phyloP scores from a whole-genome alignment of 2,329 filamentous ascomycete species.

The Neopestalotiopsis clavispora region DNA sequence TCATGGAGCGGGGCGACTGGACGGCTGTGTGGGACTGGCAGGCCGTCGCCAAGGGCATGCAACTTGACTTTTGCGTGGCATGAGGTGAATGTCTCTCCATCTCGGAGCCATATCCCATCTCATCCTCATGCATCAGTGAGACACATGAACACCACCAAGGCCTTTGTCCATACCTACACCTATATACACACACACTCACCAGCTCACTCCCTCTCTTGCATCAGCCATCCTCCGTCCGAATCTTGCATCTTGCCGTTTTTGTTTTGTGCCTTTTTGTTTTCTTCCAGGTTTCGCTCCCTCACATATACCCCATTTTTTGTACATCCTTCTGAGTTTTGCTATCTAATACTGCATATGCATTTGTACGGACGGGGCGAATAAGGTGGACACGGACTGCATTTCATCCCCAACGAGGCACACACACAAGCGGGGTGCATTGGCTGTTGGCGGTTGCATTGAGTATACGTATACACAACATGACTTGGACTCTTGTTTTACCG shows the following conservation, averaged over 20 bases:
- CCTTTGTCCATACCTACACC: not conserved
- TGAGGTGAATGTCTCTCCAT: conserved; percentile 20
- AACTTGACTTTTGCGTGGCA: conserved; percentile 60
- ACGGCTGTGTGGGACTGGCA: conserved; percentile 69
- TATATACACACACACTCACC: not conserved
- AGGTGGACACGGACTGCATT: not conserved
- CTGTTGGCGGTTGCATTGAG: too few species aligned
- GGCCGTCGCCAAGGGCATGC: conserved; percentile 55
- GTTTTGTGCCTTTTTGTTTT: not conserved
- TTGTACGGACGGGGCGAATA: not conserved
- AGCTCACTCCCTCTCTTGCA: not conserved
- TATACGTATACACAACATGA: too few species aligned
- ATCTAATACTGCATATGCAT: not conserved
- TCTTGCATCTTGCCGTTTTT: not conserved
- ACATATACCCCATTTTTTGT: not conserved
- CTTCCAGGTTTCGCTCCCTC: not conserved
- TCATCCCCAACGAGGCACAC: too few species aligned
- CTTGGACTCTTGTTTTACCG: too few species aligned
- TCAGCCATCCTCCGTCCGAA: not conserved
- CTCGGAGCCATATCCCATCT: not conserved
- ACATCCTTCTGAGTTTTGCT: not conserved
- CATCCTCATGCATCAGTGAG: not conserved
- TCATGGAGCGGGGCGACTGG: conserved; percentile 65
- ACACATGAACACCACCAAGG: not conserved
- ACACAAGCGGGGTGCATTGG: too few species aligned